Evolutionary conservation across 2,329 filamentous ascomycete genomes (phyloP), one percentile per base, ranked within the genome.

Genomic region (Aspergillus novofumigatus): DNA sequence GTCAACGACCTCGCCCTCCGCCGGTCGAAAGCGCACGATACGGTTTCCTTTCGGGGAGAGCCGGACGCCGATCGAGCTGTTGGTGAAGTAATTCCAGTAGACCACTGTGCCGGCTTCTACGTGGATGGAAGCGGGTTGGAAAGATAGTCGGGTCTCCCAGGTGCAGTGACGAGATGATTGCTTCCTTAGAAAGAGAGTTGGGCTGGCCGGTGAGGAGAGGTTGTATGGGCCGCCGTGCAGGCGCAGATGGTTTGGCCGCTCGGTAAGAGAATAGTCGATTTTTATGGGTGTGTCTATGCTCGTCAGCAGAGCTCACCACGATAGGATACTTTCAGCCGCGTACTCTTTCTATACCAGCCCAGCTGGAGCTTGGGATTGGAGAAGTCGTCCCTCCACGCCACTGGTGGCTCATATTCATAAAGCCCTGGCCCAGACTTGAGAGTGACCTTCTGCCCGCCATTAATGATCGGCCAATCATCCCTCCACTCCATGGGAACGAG

Each of bases 181-280:
- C 56, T 85, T 85, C 8, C 83, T 75, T 2, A 85, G 66, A 2
- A 85, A 74, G 61, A 84, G 74, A 0, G 82, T 79, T 0, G 83
- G 81, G 21, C 76, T 77, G 20, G 79, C 77, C 0, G 82, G 81
- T 10, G 75, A 77, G 0, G 74, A 77, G 0, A 86, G 74, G 4
- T 76, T 75, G 58, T 82, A 85, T 8, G 80, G 80, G 14, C 78
- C 79, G 0, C 83, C 83, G 56, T 80, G 76, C 0, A 86, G 65
- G 3, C 80, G 77, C 1, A 85, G 69, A 50, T 72, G 66, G 0
- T 75, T 75, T 0, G 77, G 75, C 1, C 74, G 69, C 38, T 79
- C 78, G 0, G 69, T 75, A 28, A 85, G 69, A 0, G 76, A 80
- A 59, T 78, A 81, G 29, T 77, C 78, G 1, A 61, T 67, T 52